phyloP scores from a whole-genome alignment of 148 eudicot genomes.

The Spergularia bocconei region DNA sequence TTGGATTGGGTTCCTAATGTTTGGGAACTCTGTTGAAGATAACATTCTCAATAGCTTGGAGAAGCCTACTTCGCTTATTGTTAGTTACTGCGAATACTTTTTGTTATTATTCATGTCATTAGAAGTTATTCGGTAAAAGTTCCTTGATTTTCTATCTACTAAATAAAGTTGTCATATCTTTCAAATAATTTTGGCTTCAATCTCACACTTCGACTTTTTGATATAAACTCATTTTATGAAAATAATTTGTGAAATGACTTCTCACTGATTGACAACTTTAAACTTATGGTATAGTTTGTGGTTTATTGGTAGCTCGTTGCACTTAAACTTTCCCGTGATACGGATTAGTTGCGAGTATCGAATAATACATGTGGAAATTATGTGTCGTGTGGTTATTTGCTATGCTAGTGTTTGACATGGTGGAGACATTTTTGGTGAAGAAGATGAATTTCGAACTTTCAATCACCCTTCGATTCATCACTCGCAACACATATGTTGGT shows the following conservation, averaged over 20 bases:
- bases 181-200: no score
- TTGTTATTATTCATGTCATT: conserved; percentile 65
- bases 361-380: no score
- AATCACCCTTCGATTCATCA: conserved; percentile 31
- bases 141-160: no score
- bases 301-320: no score
- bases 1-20: conserved; percentile 44
- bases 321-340: no score
- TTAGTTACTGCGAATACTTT: conserved; percentile 53
- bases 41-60: conserved; percentile 55
- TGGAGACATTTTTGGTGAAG: conserved; percentile 53
- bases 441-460: conserved; percentile 27
- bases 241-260: no score
- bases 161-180: no score
- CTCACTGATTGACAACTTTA: no score
- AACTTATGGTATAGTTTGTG: no score
- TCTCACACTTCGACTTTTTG: no score
- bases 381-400: conserved; percentile 38
- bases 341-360: no score
- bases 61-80: conserved; percentile 56
- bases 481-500: conserved; percentile 42
- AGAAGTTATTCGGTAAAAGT: conserved; percentile 65
- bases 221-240: no score
- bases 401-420: conserved; percentile 64
- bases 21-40: conserved; percentile 59